Percentiles rank a stretch among this genome's conserved stretches.
These are phyloP conservation scores for Mesostigma viride DNA, from an alignment of 139 green algal genomes.

Conservation along the genomic window DNA sequence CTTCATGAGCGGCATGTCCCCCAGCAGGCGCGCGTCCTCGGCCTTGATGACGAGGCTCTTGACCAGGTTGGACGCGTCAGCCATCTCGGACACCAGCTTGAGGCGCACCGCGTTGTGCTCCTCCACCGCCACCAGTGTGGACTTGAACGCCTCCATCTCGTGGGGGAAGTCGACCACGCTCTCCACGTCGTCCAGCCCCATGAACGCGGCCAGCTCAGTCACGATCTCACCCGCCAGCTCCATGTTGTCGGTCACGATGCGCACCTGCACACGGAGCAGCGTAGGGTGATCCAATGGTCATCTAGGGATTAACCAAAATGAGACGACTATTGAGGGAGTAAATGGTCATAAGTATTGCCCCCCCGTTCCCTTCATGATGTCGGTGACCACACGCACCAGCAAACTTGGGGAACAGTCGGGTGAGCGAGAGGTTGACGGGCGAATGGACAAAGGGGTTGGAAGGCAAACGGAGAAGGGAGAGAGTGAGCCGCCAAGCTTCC, in stretches of 20 bases:
- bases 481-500: no score
- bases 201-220: conserved; percentile 42
- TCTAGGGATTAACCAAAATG: no score
- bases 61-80: conserved; percentile 42
- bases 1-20: conserved; percentile 41
- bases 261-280: no score
- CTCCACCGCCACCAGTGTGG: conserved; percentile 45
- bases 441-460: no score
- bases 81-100: conserved; percentile 46
- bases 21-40: conserved; percentile 57
- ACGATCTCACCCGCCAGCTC: conserved; percentile 55
- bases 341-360: no score
- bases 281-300: no score
- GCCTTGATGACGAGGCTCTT: conserved; percentile 44
- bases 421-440: no score
- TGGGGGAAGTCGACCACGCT: conserved; percentile 43
- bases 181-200: conserved; percentile 40
- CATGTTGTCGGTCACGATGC: conserved; percentile 58
- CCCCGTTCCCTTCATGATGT: no score
- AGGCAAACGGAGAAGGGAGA: no score
- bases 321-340: no score
- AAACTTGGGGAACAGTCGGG: no score
- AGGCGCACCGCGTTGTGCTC: conserved; percentile 48
- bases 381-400: no score
- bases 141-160: conserved; percentile 44